Evolutionary conservation across 352 stramenopile genomes (phyloP), one percentile per base, ranked within the genome.

Genomic region (Labyrinthula sp.): DNA sequence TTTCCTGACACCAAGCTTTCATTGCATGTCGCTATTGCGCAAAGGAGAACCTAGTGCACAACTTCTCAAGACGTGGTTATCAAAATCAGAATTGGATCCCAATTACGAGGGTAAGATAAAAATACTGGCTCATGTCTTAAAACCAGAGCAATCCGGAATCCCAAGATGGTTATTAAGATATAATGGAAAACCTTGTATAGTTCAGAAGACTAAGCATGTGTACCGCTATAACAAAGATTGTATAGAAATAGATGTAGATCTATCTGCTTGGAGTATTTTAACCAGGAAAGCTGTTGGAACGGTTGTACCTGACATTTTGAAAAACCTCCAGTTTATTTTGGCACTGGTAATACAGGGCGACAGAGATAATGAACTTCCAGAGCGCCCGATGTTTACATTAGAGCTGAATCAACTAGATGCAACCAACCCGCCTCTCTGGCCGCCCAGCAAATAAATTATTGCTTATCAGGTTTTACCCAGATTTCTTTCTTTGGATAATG

Each of bases 261-360:
- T 52, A 1, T 18, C 31, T 3, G 23, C 34, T 31, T 52, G 43
- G 43, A 35, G 43, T 14, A 35, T 52, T 26, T 15, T 52, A 7
- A 18, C 43, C 23, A 31, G 43, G 22, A 52, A 52, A 22, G 43
- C 31, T 12, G 21, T 52, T 1, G 21, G 12, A n/a, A 35, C 43
- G n/a, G 18, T 52, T 2, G 18, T 52, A 6, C 43, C 43, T 1
- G 30, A 21, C 4, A 35, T 35, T 9, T 20, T 52, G 3, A 24
- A 27, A 18, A 52, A 52, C 22, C 40, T 52, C 31, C 31, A 52
- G 21, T 52, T 52, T 22, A 45, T 52, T 12, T 31, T 52, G 0
- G 40, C 43, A 10, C 35, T 52, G 10, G 43, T 52, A 2, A 47
- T 52, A 14, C 43, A 52, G 23, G 43, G 43, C 23, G 43, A 52